Percentiles rank a stretch among this genome's conserved stretches.
phyloP scores from a whole-genome alignment of 495 filamentous ascomycete species.

The Apodospora peruviana region DNA sequence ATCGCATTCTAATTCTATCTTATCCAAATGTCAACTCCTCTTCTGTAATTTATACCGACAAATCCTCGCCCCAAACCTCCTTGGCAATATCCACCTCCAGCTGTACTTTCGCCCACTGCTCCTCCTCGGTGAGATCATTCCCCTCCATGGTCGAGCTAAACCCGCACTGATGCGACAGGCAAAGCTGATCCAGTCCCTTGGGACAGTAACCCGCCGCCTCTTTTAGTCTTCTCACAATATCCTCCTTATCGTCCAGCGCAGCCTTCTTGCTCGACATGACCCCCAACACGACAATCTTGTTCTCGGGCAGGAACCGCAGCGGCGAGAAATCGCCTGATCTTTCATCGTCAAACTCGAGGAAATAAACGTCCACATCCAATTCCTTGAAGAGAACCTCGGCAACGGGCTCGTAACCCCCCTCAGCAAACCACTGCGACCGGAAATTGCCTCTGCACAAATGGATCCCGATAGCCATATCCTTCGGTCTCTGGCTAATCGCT shows the following conservation, averaged over 20 bases:
- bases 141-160: constrained; percentile 62
- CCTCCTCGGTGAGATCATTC: constrained; percentile 53
- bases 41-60: constrained; percentile 25
- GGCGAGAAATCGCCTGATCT: constrained; percentile 63
- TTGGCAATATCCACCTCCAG: constrained; percentile 43
- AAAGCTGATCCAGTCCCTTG: constrained; percentile 53
- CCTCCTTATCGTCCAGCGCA: constrained; percentile 55
- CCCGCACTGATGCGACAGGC: constrained; percentile 63
- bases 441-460: constrained; percentile 62
- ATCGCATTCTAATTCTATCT: not conserved
- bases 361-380: constrained; percentile 61
- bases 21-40: not conserved
- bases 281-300: constrained; percentile 62
- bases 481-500: constrained; percentile 48
- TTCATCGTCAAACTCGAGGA: constrained; percentile 64
- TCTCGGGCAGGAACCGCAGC: constrained; percentile 53
- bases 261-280: constrained; percentile 63
- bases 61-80: constrained; percentile 41
- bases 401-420: constrained; percentile 64
- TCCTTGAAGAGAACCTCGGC: constrained; percentile 60
- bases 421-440: constrained; percentile 54
- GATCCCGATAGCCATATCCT: constrained; percentile 60
- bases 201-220: constrained; percentile 57
- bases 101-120: constrained; percentile 49
- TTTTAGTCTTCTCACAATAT: constrained; percentile 51